phyloP scores from a whole-genome alignment of 129 eudicot genomes.

The Flaveria linearis region DNA sequence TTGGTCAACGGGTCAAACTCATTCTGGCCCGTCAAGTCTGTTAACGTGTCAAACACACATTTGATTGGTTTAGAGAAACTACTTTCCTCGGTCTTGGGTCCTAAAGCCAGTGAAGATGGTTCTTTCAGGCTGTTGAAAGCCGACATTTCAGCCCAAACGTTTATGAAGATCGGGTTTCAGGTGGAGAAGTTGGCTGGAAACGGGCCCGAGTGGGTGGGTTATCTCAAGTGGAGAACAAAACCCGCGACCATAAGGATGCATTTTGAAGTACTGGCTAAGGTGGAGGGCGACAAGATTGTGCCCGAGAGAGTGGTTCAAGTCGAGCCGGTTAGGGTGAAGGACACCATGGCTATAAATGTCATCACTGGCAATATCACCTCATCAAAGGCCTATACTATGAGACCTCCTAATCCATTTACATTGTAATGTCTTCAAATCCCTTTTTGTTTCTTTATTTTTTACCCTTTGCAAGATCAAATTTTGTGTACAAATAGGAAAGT shows the following conservation, averaged over 20 bases:
- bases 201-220: conserved; percentile 37
- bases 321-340: conserved; percentile 43
- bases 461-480: conserved; percentile 26
- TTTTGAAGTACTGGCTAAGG: conserved; percentile 91
- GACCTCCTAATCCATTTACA: conserved; percentile 60
- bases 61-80: conserved; percentile 70
- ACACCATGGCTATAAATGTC: conserved; percentile 54
- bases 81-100: conserved; percentile 69
- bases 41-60: conserved; percentile 75
- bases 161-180: conserved; percentile 73
- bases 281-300: conserved; percentile 67
- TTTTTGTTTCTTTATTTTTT: conserved; percentile 5
- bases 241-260: conserved; percentile 75
- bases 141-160: conserved; percentile 80
- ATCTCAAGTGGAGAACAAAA: conserved; percentile 81
- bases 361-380: conserved; percentile 55
- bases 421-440: conserved; percentile 31
- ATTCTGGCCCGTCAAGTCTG: conserved; percentile 73
- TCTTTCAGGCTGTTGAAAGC: conserved; percentile 85
- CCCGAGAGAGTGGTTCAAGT: conserved; percentile 62
- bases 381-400: conserved; percentile 60
- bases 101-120: conserved; percentile 68
- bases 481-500: conserved; percentile 20
- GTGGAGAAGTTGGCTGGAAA: conserved; percentile 54
- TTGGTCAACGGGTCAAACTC: conserved; percentile 43